Conservation (phyloP, 345 rosid genomes). For the Dimocarpus longan region DNA sequence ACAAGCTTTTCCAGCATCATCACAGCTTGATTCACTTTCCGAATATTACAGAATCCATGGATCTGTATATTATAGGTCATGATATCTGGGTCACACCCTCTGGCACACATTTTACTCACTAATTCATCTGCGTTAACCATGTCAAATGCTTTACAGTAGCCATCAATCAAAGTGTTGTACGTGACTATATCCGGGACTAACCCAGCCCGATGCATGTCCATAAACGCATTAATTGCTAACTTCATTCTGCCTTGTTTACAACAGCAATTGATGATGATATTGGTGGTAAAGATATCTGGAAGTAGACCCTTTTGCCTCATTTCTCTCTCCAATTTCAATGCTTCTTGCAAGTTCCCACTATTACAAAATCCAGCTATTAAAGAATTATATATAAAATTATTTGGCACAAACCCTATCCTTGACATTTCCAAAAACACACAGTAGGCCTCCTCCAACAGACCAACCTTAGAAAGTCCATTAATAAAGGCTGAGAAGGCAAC, state of each 20-base stretch:
- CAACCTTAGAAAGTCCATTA: constrained; percentile 63
- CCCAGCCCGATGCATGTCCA: constrained; percentile 51
- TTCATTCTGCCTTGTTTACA: constrained; percentile 60
- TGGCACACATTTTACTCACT: constrained; percentile 46
- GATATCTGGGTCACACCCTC: constrained; percentile 66
- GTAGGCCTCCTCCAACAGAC: constrained; percentile 63
- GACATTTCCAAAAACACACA: constrained; percentile 56
- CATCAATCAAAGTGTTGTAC: constrained; percentile 70
- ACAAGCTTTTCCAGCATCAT: constrained; percentile 57
- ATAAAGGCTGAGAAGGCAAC: constrained; percentile 71
- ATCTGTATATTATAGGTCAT: constrained; percentile 59
- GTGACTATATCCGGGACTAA: constrained; percentile 64
- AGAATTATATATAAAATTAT: constrained; percentile 67
- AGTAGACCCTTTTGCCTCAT: constrained; percentile 62
- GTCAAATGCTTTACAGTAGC: constrained; percentile 58
- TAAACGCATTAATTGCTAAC: constrained; percentile 46
- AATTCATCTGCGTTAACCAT: constrained; percentile 49
- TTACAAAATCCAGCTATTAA: constrained; percentile 65
- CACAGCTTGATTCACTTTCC: constrained; percentile 54
- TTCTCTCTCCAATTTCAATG: constrained; percentile 53
- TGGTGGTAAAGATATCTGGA: constrained; percentile 62
- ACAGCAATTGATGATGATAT: constrained; percentile 64
- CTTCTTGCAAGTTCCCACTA: constrained; percentile 51
- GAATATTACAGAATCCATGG: constrained; percentile 49
- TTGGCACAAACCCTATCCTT: constrained; percentile 55